Conservation (phyloP, 139 green algal species). For the Mesotaenium endlicherianum region DNA sequence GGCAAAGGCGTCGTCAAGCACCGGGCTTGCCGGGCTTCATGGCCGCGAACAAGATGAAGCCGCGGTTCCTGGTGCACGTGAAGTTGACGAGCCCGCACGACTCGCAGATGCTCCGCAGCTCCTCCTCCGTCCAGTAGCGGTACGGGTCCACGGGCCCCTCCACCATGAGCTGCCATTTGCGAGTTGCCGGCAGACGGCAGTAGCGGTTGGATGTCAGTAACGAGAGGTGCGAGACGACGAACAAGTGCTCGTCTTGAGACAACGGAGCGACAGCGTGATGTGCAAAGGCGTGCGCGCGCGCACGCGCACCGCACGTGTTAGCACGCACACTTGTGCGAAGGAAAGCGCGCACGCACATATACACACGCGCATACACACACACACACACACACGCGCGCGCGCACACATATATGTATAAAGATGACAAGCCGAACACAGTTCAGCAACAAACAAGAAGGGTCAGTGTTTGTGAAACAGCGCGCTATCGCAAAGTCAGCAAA, state of each 20-base stretch:
- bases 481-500: too few relatives aligned
- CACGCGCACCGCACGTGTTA: too few relatives aligned
- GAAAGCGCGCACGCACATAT: too few relatives aligned
- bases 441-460: too few relatives aligned
- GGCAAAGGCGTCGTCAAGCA: too few relatives aligned
- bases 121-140: slow-evolving; percentile 5
- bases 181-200: not conserved
- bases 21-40: slow-evolving; percentile 12
- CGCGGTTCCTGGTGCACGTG: not conserved
- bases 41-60: slow-evolving; percentile 12
- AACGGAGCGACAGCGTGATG: not conserved
- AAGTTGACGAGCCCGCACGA: not conserved
- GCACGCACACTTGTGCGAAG: too few relatives aligned
- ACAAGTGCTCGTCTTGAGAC: not conserved
- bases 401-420: too few relatives aligned
- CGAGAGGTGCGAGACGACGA: not conserved
- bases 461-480: too few relatives aligned
- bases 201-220: not conserved
- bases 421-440: too few relatives aligned
- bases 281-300: too few relatives aligned
- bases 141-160: not conserved
- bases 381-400: too few relatives aligned
- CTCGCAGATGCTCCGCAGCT: not conserved
- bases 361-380: too few relatives aligned
- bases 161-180: not conserved